Evolutionary conservation across 129 eudicot species (phyloP), one percentile per base, ranked within the genome.

Genomic region (Flaveria sonorensis): DNA sequence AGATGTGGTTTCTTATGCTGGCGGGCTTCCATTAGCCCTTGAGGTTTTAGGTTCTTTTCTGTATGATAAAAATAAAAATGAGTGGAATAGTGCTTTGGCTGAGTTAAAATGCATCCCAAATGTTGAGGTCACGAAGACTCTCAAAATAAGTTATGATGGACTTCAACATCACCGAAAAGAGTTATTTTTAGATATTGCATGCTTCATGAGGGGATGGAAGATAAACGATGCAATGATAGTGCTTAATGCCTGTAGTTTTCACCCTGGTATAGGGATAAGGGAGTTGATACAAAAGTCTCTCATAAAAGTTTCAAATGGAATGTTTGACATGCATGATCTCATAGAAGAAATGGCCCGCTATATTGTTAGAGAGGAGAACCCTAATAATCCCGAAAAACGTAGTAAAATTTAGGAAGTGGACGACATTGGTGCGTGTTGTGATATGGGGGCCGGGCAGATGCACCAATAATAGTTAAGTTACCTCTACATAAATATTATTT

Each of bases 121-220:
- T 7, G 6, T 0, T 64, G 9, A 30, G 14, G 23, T 64, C 23
- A 64, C 13, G 0, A 13, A 36, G 2, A 32, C 12, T 13, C 48
- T 64, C 6, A 32, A n/a, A 64, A 64, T 64, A 30, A n/a, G 67
- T 26, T 60, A 60, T 60, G 67, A 60, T 60, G 67, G 67, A 60
- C 67, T 60, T 60, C n/a, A 60, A 24, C n/a, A 1, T 10, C 1
- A 23, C 2, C n/a, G 23, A 10, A 12, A 60, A 60, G 15, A 3
- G 1, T 12, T 60, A 10, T 60, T 60, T n/a, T 11, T 60, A 26
- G 67, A 60, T 60, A 60, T 60, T 23, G 67, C 67, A 60, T 60
- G 67, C 0, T 60, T 12, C 8, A 24, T 10, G 3, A 60, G 39
- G 18, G 16, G 36, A 13, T 1, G n/a, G 7, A 0, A 1, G 18